Conservation (phyloP, 2,329 filamentous ascomycete genomes). For the Spiromastix sp. region DNA sequence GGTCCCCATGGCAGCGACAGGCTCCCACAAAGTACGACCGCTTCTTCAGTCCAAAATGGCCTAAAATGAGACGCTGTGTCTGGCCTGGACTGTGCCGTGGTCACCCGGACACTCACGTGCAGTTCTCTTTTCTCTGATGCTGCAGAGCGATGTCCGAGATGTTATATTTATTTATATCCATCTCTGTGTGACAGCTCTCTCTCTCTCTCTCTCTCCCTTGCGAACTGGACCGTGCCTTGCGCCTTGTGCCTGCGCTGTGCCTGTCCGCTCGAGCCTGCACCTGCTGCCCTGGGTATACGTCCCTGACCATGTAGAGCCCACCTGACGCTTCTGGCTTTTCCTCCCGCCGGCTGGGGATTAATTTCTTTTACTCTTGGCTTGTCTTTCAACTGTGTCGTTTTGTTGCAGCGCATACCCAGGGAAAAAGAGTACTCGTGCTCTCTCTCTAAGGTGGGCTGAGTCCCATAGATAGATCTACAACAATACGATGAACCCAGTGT, state of each 20-base stretch:
- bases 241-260: not conserved
- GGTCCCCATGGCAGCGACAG: too few relatives aligned
- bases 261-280: slow-evolving; percentile 3
- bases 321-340: too few relatives aligned
- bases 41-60: not conserved
- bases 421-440: too few relatives aligned
- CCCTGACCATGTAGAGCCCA: too few relatives aligned
- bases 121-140: not conserved
- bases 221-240: slow-evolving; percentile 2
- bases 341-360: too few relatives aligned
- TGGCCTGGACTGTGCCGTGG: slow-evolving; percentile 1
- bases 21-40: too few relatives aligned
- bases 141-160: too few relatives aligned
- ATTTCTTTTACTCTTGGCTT: too few relatives aligned
- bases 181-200: not conserved
- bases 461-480: not conserved
- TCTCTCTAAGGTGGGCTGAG: not conserved
- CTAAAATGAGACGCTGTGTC: not conserved
- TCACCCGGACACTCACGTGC: slow-evolving; percentile 11
- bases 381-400: too few relatives aligned
- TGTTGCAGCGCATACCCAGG: too few relatives aligned
- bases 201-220: slow-evolving; percentile 1
- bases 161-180: not conserved
- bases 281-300: not conserved
- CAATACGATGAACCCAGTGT: slow-evolving; percentile 25